Evolutionary conservation across 1,284 basidiomycete species (phyloP), one percentile per base, ranked within the genome.

Genomic region (Inonotus obliquus): DNA sequence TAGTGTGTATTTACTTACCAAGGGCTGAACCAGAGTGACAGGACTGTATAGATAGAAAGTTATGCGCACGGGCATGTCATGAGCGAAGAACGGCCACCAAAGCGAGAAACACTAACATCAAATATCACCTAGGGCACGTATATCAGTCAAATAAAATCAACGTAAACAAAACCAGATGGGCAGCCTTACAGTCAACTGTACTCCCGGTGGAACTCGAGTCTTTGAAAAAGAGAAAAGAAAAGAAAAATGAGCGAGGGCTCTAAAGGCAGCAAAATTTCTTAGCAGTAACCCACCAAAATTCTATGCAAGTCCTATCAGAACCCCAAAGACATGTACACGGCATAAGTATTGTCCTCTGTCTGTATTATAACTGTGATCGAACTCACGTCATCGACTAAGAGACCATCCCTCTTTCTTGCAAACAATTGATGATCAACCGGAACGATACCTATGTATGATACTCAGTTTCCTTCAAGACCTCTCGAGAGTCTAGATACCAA

Each of bases 351-450:
- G 9, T 19, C 21, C 45, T 19, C 21, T 2, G 9, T 47, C 23
- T 27, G 29, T 9, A 57, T 13, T 3, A 10, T 13, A 19, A 4
- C 21, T 32, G 17, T n/a, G n/a, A n/a, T n/a, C n/a, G n/a, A n/a
- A 77, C 86, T 64, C 69, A 92, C 90, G 73, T 96, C 92, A 68
- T 96, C 94, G 10, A 91, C 82, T 58, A 95, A 88, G 68, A 92
- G 84, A 0, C 27, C 48, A 14, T 25, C 89, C 87, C 2, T 78
- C 79, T 11, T n/a, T n/a, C n/a, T n/a, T n/a, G n/a, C n/a, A n/a
- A n/a, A n/a, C n/a, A 71, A 68, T 70, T 93, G 76, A 32, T 81
- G 89, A 72, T 96, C 93, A 56, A 91, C 73, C 60, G 93, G 94
- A 69, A 92, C 95, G 65, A 95, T 92, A 27, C 91, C 91, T 88